Evolutionary conservation across 2,329 filamentous ascomycete genomes (phyloP), one percentile per base, ranked within the genome.

Genomic region (Exophiala sp.): DNA sequence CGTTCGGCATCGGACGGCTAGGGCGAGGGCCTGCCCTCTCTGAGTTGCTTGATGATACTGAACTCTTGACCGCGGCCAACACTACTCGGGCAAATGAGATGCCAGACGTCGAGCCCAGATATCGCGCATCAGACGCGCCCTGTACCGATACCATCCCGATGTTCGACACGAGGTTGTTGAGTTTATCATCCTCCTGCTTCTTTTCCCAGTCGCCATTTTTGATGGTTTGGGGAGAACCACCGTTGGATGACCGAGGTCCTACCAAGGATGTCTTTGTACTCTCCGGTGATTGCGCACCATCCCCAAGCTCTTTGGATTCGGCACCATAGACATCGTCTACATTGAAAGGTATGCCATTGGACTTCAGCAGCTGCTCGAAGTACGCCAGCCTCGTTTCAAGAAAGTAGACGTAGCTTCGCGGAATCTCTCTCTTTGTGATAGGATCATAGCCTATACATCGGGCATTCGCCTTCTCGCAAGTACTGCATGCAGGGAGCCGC

Each of bases 371-470:
- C 27, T 77, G 77, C 68, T 97, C 91, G 23, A 97, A 80, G 68
- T 93, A 87, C 55, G 83, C 79, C 47, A 96, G 81, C 52, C 91
- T 79, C 22, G 85, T 87, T 68, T 97, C 91, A 52, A 97, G 82
- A 66, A 95, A 97, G 70, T 86, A 95, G 42, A 97, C 88, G 73
- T 97, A 97, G 68, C 80, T 83, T 69, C 90, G 80, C 43, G 91
- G 91, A 51, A 97, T 95, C 70, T 96, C 89, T 64, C 87, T 83
- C 75, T 96, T 96, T 19, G 88, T 95, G 64, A 96, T 95, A 27
- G 91, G 90, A 66, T 97, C 91, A 68, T 95, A 96, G 56, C 91
- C 91, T 43, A 96, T 88, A 67, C 93, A 97, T 59, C 86, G 84
- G 39, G 94, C 87, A 51, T 80, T 79, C n/a, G 87, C 90, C 72